Evolutionary conservation across 2,329 filamentous ascomycete species (phyloP).

Genomic region (Aspergillus fumigatus): DNA sequence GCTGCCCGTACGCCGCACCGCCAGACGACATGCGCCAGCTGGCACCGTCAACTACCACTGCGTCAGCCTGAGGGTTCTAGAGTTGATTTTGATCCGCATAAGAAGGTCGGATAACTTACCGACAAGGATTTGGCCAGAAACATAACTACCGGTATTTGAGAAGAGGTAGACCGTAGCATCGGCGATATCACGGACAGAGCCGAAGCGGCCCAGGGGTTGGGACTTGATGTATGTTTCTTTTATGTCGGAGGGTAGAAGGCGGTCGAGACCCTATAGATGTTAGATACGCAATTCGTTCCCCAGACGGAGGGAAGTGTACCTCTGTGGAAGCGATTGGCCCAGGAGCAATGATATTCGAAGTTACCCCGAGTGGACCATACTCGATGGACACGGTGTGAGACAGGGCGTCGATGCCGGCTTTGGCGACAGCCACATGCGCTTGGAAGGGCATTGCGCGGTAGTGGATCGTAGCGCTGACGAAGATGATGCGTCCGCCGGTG

Average conservation of each 20-base stretch:
- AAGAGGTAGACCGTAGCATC: conserved; percentile 90
- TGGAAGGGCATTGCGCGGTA: conserved; percentile 83
- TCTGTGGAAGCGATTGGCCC: conserved; percentile 85
- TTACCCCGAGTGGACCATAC: conserved; percentile 81
- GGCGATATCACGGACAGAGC: conserved; percentile 79
- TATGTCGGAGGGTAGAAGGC: conserved; percentile 53
- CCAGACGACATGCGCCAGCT: conserved; percentile 36
- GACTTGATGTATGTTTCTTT: conserved; percentile 43
- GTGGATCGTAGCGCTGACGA: conserved; percentile 86
- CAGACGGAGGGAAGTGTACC: conserved; percentile 17
- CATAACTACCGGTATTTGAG: conserved; percentile 76
- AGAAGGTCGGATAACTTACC: conserved; percentile 29
- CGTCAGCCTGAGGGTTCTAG: not conserved
- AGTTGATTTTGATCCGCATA: not conserved
- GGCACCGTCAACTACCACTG: conserved; percentile 35
- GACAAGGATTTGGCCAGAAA: conserved; percentile 78
- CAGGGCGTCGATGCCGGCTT: conserved; percentile 84
- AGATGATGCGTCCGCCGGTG: conserved; percentile 79
- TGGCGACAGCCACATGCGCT: conserved; percentile 84
- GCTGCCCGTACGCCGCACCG: conserved; percentile 29
- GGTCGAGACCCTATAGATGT: conserved; percentile 55
- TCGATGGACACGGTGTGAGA: conserved; percentile 77
- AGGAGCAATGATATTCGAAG: conserved; percentile 82
- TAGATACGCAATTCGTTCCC: not conserved
- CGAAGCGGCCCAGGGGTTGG: conserved; percentile 72